phyloP scores from a whole-genome alignment of 495 filamentous ascomycete genomes.

The Neurospora sp. region DNA sequence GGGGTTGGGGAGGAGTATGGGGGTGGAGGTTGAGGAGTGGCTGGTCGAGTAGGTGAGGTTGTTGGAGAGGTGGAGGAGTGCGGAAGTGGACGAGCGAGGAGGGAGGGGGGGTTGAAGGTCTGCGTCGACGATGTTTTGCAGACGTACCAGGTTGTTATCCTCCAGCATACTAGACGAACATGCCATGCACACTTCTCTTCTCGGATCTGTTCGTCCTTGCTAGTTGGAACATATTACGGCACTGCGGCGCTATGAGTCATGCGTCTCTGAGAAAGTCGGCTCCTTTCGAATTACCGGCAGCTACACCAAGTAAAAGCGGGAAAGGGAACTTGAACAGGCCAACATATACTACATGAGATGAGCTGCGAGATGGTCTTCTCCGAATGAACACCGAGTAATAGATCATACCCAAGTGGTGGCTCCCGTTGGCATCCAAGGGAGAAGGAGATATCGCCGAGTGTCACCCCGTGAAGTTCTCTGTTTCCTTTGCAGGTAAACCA shows the following conservation, averaged over 20 bases:
- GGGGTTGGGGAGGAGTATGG: conserved; percentile 54
- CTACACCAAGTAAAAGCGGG: background rate
- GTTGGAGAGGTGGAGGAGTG: background rate
- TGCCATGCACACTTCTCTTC: background rate
- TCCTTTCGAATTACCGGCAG: background rate
- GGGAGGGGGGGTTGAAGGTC: background rate
- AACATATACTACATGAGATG: background rate
- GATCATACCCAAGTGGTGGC: background rate
- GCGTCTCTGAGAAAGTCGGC: background rate
- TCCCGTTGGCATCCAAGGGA: background rate
- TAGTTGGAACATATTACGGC: background rate
- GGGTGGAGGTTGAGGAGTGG: conserved; percentile 64
- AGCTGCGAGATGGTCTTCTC: background rate
- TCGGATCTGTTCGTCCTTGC: background rate
- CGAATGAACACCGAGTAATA: background rate
- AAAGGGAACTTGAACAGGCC: background rate
- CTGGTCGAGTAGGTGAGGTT: conserved; percentile 42
- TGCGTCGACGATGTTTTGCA: background rate
- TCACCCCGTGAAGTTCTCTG: background rate
- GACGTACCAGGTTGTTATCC: background rate
- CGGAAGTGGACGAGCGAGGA: too few relatives aligned
- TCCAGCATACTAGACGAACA: background rate
- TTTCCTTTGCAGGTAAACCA: background rate
- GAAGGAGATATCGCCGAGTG: background rate
- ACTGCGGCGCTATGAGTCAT: background rate